Evolutionary conservation across 2,329 filamentous ascomycete genomes (phyloP), one percentile per base, ranked within the genome.

Genomic region (Diaporthe vaccinii): DNA sequence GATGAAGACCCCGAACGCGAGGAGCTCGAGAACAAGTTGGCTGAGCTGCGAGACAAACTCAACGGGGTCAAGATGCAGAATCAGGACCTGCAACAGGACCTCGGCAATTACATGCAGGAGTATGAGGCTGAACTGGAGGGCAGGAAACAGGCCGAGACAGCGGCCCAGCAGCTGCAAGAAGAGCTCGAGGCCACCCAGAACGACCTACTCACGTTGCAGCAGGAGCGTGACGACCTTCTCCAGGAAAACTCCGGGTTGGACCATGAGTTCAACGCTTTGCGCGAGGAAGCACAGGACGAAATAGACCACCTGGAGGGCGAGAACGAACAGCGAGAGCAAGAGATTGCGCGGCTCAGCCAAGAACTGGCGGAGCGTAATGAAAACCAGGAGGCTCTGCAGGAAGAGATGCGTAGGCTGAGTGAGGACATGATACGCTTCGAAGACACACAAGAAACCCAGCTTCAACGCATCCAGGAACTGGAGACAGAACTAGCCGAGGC

Each of bases 341-440:
- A 96, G 78, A 91, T 93, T 57, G 89, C 93, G 78, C 90, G 91
- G 20, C 85, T 97, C 36, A 90, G 93, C 74, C 88, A 90, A 20
- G 94, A 97, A 55, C 85, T 98, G 20, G 90, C 91, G 76, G 93
- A 94, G 77, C 91, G 93, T 71, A 92, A 92, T 17, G 96, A 98
- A 81, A 97, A 97, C 82, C 96, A 98, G 83, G 92, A 93, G 78
- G 94, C 95, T n/a, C 86, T 99, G 72, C 96, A 98, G 81, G 92
- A 93, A 75, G 97, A 98, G 87, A 97, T 99, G 93, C 94, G 96
- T 77, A 93, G 93, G 79, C 93, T 98, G 84, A 97, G 94, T 80
- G 95, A 98, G 79, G 93, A 93, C 31, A 89, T 98, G 8, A 90
- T 98, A 44, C 90, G 94, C 59, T 89, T 99, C 0, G 97, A 98